phyloP scores from a whole-genome alignment of 768 basidiomycete genomes.

The Rhizopogon vulgaris region DNA sequence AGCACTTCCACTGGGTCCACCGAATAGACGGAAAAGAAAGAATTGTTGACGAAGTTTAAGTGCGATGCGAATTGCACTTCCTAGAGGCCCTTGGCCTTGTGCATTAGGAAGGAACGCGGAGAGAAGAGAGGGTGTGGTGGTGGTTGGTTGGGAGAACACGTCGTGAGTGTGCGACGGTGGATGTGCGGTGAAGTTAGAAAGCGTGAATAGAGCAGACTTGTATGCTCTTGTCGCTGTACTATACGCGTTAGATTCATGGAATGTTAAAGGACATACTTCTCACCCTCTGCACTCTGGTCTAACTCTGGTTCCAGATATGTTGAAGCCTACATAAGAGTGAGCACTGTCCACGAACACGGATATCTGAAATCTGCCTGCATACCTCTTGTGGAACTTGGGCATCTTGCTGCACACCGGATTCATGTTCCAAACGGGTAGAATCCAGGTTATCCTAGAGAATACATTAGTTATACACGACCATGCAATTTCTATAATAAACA shows the following conservation, averaged over 20 bases:
- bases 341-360: background rate
- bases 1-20: constrained; percentile 32
- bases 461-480: background rate
- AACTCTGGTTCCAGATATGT: constrained; percentile 14
- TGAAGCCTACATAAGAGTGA: constrained; percentile 9
- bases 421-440: background rate
- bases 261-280: background rate
- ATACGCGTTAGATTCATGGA: constrained; percentile 2
- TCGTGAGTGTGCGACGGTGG: constrained; percentile 53
- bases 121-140: constrained; percentile 45
- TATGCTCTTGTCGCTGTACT: constrained; percentile 63
- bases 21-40: constrained; percentile 40
- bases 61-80: constrained; percentile 60
- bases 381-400: background rate
- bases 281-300: constrained; percentile 51
- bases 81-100: constrained; percentile 75
- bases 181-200: constrained; percentile 57
- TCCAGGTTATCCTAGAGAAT: background rate
- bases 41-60: constrained; percentile 59
- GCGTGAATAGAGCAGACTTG: constrained; percentile 64
- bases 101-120: constrained; percentile 63
- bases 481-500: background rate
- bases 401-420: background rate
- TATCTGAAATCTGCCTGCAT: background rate
- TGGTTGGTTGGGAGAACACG: constrained; percentile 29